Base-by-base conservation (phyloP, 345 rosid species). In the Dimocarpus longan region DNA sequence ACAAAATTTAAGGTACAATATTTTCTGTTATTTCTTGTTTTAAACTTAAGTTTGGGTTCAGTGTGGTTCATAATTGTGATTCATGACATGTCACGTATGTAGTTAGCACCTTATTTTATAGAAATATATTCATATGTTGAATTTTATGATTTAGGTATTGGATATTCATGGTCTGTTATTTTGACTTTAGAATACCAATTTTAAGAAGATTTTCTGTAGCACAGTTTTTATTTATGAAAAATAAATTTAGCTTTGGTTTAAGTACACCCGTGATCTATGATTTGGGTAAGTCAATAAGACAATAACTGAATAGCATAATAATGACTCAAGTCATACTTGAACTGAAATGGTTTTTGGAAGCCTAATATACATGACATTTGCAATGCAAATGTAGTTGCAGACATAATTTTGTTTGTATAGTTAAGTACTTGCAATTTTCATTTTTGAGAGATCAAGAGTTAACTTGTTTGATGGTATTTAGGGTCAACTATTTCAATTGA, bases 401-500 rank as follows among this genome's bases (percentile, higher is more conserved):
- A 13, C 57, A 44, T 24, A 18, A 59, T 46, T 46, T 46, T 46
- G 8, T 11, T 46, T 46, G 52, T 46, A 11, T 3, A 46, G 2
- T 46, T 46, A 46, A 46, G 8, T 11, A 32, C 37, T 32, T 32
- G 37, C 37, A 32, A 32, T 46, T 46, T 46, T 46, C 52, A 19
- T 4, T 46, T 75, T 70, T 74, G 13, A 6, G 52, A 44, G 42
- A 69, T 75, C 12, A 8, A 43, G 19, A 46, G 26, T 37, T 71
- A 22, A 70, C 71, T 80, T 78, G 19, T 62, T 26, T 48, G 19
- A 32, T 68, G 76, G 16, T 84, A 75, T 80, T 46, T 79, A 96
- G 99, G 75, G 95, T 80, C 99, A 96, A 89, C 94, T 96, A 70
- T 96, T 96, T 85, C 98, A 90, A 79, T 78, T 96, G 90, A 93